Base-by-base conservation (phyloP, 2,329 filamentous ascomycete genomes). In the Fusarium sulawesiense region DNA sequence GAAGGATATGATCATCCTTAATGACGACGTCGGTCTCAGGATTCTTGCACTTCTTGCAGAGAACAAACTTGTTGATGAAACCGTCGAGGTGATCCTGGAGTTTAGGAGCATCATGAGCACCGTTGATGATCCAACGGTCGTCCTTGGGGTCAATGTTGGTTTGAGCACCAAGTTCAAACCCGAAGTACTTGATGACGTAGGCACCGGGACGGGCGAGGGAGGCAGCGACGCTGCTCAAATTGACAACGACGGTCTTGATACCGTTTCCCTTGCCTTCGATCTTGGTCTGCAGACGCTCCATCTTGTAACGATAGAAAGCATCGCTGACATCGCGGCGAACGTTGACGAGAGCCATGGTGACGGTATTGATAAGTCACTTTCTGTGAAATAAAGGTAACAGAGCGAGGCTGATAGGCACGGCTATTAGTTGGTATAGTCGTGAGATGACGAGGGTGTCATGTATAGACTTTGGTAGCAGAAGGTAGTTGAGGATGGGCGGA, bases 291-390 rank as follows among this genome's bases (percentile, higher is more conserved):
- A 99, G 87, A 77, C 91, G 92, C 86, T 98, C 96, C 96, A 99
- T 99, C 90, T 99, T 99, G 91, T 99, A 99, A 83, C 96, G 96
- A 87, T 99, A 99, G 90, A 98, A 99, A 85, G 92, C 92, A 86
- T 99, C 96, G 87, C 91, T 92, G 86, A 97, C 92, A 92, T 98
- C 95, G 84, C 93, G 93, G 84, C 94, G 94, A 84, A 98, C 94
- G 85, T 99, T 99, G 89, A 99, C 88, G 86, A 93, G 94, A 88
- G 93, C 91, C 96, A 98, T 98, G 84, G 77, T 94, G 89, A 82
- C 85, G 83, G 81, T 86, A 59, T 64, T 71, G 64, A 45, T 60
- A 67, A 45, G 62, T 68, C 72, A 40, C 64, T 70, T 57, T 53
- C 50, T 58, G 37, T n/a, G 44, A 66, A 60, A 60, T 66, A 66